Evolutionary conservation across 306 rosid species (phyloP).

Genomic region (Corylus americana): DNA sequence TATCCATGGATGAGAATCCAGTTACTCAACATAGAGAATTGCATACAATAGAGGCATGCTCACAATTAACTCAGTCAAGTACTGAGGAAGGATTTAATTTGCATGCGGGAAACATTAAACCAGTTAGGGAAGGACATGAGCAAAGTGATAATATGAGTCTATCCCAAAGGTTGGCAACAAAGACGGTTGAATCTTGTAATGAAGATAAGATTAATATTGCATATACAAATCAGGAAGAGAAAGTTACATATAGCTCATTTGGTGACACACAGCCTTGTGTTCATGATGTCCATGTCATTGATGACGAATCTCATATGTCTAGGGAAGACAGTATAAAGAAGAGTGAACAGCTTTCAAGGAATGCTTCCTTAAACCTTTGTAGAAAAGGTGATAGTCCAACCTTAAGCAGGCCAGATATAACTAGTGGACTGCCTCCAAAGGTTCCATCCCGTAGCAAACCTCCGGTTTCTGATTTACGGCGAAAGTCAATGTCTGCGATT

Average conservation of each 20-base stretch:
- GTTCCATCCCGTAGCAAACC: conserved; percentile 23
- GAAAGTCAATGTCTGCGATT: conserved; percentile 5
- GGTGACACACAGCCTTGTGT: conserved; percentile 17
- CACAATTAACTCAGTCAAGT: conserved; percentile 6
- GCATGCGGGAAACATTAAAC: conserved; percentile 9
- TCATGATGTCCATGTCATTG: conserved; percentile 46
- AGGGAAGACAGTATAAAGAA: conserved; percentile 21
- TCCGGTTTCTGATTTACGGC: conserved; percentile 25
- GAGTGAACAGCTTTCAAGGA: conserved; percentile 13
- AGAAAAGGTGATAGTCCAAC: conserved; percentile 21
- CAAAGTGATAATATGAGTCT: conserved; percentile 13
- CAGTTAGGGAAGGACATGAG: conserved; percentile 9
- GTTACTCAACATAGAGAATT: conserved; percentile 15
- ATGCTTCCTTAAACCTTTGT: conserved; percentile 13
- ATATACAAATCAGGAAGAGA: conserved; percentile 12
- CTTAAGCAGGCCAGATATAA: conserved; percentile 25
- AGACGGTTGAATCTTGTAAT: background rate
- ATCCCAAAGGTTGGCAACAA: background rate
- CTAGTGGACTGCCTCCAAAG: conserved; percentile 32
- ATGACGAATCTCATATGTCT: conserved; percentile 14
- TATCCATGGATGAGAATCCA: conserved; percentile 21
- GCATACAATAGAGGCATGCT: conserved; percentile 8
- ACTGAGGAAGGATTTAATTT: conserved; percentile 11
- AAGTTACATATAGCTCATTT: conserved; percentile 5
- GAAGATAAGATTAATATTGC: conserved; percentile 11